Base-by-base conservation (phyloP, 2,329 filamentous ascomycete genomes). In the Dendrostoma leiphaemia region DNA sequence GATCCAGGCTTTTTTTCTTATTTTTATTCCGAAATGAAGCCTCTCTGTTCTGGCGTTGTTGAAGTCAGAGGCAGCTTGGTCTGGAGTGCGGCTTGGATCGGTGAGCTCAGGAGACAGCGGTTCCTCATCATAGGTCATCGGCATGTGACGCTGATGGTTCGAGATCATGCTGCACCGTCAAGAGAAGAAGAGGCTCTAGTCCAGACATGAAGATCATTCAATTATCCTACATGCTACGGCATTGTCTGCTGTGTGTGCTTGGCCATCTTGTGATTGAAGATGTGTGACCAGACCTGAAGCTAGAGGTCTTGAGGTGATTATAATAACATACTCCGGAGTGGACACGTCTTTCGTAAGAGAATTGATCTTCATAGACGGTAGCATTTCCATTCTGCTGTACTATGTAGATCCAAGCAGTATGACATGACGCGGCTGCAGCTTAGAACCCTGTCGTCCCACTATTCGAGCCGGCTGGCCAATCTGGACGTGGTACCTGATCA, bases 81-180 rank as follows among this genome's bases (percentile, higher is more conserved):
- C 44, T 51, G 56, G 31, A 15, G 15, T 28, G 37, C 45, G 47
- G 23, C 38, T 54, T 58, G 52, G 56, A 58, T 55, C 32, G 34
- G 56, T 52, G 31, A 45, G 38, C 37, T 29, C 28, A 49, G 34
- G 44, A 41, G 23, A 48, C 17, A 35, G 32, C 35, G 15, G n/a
- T 31, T 35, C 29, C 24, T 15, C 48, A 29, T 32, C 51, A 54
- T 17, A 43, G 47, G 32, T 31, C 40, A 40, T 28, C 44, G 51
- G n/a, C 35, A 17, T 41, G 32, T 40, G 35, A 19, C 10, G 17
- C 29, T 55, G 37, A 31, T 35, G 35, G 32, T n/a, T n/a, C n/a
- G n/a, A n/a, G n/a, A n/a, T 45, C 17, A 26, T 34, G 31, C 37
- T 31, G 15, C 51, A 37, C 43, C 28, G 34, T 32, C 17, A 31